Base-by-base conservation (phyloP, 148 eudicot genomes). In the Diospyros lotus region DNA sequence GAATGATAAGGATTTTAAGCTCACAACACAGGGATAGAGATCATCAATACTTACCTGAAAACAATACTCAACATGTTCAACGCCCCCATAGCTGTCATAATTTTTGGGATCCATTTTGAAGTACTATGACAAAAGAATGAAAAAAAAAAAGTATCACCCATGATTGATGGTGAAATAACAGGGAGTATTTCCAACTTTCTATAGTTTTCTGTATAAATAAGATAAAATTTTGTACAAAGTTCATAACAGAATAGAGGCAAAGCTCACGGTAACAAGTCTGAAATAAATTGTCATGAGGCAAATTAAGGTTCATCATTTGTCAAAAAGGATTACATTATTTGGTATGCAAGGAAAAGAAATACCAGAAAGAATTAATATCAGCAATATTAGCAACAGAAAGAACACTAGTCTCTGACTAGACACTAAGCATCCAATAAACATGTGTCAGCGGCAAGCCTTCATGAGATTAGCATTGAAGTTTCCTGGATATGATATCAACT, bases 51-150 rank as follows among this genome's bases (percentile, higher is more conserved):
- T 43, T 74, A 96, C 99, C 98, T 93, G 89, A 85, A 89, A 93
- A 80, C 99, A 96, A 78, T 93, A 96, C n/a, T 82, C 85, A 73
- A 91, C 88, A 81, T 96, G 99, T 60, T 88, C 95, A 55, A 93
- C 80, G 28, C 93, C 97, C 65, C 94, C 92, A 78, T 84, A 84
- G 83, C 63, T 58, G 58, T 91, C 92, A 72, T 84, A 96, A 51
- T 88, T 93, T 66, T 69, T 86, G 55, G 88, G 85, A 80, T 91
- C 84, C 99, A 96, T 96, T 82, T 93, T 87, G 91, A 88, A 96
- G 79, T 96, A 96, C 99, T 96, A 71, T 75, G 75, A 76, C 55
- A 8, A 65, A 81, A 68, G 48, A 68, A 68, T 53, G 75, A 17
- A 68, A 68, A 72, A 69, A 12, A 45, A 44, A 55, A 5, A 43